Evolutionary conservation across 768 basidiomycete species (phyloP), one percentile per base, ranked within the genome.

Genomic region (Hortiboletus campestris): DNA sequence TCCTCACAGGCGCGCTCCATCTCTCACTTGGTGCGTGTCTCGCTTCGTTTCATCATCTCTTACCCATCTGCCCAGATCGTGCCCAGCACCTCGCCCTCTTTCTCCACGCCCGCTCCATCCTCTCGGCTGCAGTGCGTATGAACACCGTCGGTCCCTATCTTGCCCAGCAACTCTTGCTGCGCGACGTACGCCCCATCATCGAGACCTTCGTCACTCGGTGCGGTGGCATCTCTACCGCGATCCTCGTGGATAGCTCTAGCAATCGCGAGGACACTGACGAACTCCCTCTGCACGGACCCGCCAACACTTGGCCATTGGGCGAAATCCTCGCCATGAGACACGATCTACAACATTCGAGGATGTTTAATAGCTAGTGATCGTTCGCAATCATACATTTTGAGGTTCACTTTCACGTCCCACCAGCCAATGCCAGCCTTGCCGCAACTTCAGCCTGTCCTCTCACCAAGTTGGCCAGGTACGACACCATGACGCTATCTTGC

Each of bases 221-320:
- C 62, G 73, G 71, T 39, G 51, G 76, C 46, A 63, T 87, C 40
- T 77, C 78, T n/a, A 83, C 84, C 6, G 79, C 82, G 0, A 40
- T 78, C 47, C 54, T 75, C 17, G 67, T 67, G 46, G 29, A 55
- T 35, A 9, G 12, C 34, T 13, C 40, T n/a, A n/a, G 39, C 22
- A 7, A 43, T 32, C 49, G 13, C 49, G 60, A 32, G 34, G 49
- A 55, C 28, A 22, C 25, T 9, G 62, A 62, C 29, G 48, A 59
- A 65, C 62, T 46, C 56, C 56, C 72, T n/a, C 65, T 75, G 12
- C 63, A 75, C 34, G 88, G 85, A 0, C 94, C 95, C 5, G 87
- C 88, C 36, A 94, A 86, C 63, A 98, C 92, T 16, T 98, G 96
- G 96, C 97, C 96, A 1, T 71, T 99, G 19, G 95, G 94, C 17